Evolutionary conservation across 2,329 filamentous ascomycete genomes (phyloP).

Genomic region (Huntiella omanensis): DNA sequence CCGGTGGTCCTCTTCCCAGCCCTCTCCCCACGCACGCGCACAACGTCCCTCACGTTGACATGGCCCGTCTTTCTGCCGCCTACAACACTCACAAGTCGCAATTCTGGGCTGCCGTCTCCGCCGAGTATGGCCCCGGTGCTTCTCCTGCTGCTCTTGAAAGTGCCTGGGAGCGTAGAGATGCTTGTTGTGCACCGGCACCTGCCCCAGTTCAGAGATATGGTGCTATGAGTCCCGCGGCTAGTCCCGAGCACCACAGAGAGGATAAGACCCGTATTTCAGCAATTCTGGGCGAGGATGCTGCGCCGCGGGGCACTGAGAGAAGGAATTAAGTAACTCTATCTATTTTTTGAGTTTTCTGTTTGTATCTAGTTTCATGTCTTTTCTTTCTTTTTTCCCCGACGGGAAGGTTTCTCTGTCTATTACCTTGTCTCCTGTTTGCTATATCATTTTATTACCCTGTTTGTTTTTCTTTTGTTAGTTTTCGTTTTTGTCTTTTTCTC

Average conservation of each 20-base stretch:
- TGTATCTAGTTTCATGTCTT: slow-evolving; percentile 7
- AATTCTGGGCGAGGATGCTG: slow-evolving; percentile 40
- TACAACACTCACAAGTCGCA: slow-evolving; percentile 50
- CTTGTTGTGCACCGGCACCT: background rate
- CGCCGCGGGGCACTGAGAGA: slow-evolving; percentile 24
- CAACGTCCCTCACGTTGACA: slow-evolving; percentile 30
- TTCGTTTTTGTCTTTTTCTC: background rate
- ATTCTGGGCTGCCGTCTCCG: slow-evolving; percentile 56
- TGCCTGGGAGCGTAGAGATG: slow-evolving; percentile 35
- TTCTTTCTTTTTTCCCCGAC: background rate
- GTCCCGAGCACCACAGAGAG: slow-evolving; percentile 25
- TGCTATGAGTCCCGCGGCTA: slow-evolving; percentile 33
- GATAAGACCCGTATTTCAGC: slow-evolving; percentile 45
- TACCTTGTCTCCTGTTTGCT: slow-evolving; percentile 2
- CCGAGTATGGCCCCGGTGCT: slow-evolving; percentile 48
- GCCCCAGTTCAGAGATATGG: slow-evolving; percentile 15
- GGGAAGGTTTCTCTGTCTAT: background rate
- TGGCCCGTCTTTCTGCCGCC: slow-evolving; percentile 46
- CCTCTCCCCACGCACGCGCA: slow-evolving; percentile 23
- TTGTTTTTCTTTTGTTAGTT: slow-evolving; percentile 1
- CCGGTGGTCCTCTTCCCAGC: slow-evolving; percentile 12
- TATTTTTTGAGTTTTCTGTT: slow-evolving; percentile 6
- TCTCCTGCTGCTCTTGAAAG: slow-evolving; percentile 48
- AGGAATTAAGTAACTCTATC: slow-evolving; percentile 16
- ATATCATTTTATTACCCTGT: slow-evolving; percentile 3